Percentiles rank a stretch among this genome's conserved stretches.
phyloP scores from a whole-genome alignment of 2,329 filamentous ascomycete genomes.

The Immersiporthe knoxdaviesiana region DNA sequence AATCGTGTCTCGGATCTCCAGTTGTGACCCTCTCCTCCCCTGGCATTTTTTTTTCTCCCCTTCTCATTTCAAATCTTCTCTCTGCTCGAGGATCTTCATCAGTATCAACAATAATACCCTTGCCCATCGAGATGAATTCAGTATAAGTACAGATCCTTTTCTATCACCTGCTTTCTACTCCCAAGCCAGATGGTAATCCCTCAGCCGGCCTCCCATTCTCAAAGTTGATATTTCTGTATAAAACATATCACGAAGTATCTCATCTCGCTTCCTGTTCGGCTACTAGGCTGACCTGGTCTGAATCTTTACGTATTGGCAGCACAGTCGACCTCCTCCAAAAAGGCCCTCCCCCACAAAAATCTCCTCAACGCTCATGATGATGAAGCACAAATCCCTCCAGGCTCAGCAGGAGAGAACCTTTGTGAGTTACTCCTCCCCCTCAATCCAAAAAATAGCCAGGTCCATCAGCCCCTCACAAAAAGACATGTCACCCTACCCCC shows the following conservation, averaged over 20 bases:
- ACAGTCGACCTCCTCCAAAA: background rate
- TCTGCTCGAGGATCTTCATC: constrained; percentile 15
- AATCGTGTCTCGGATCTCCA: constrained; percentile 26
- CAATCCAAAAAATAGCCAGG: background rate
- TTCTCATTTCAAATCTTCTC: background rate
- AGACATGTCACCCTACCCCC: background rate
- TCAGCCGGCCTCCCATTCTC: background rate
- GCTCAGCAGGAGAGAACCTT: constrained; percentile 18
- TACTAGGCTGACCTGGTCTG: constrained; percentile 8
- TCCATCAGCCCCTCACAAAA: background rate
- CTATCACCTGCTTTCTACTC: background rate
- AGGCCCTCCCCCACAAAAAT: background rate
- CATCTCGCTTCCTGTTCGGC: constrained; percentile 8
- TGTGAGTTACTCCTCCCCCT: constrained; percentile 14
- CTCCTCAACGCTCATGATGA: constrained; percentile 12
- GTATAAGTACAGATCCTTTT: constrained; percentile 21
- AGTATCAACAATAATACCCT: background rate
- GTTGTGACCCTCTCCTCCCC: constrained; percentile 18
- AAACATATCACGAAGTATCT: background rate
- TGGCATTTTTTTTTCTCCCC: background rate
- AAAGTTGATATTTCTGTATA: background rate
- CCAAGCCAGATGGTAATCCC: background rate
- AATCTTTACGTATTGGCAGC: constrained; percentile 3
- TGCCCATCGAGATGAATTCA: background rate
- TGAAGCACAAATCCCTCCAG: constrained; percentile 6